These are phyloP conservation scores for Iris macrosiphon DNA, from an alignment of 106 monocot genomes.

Conservation along the genomic window DNA sequence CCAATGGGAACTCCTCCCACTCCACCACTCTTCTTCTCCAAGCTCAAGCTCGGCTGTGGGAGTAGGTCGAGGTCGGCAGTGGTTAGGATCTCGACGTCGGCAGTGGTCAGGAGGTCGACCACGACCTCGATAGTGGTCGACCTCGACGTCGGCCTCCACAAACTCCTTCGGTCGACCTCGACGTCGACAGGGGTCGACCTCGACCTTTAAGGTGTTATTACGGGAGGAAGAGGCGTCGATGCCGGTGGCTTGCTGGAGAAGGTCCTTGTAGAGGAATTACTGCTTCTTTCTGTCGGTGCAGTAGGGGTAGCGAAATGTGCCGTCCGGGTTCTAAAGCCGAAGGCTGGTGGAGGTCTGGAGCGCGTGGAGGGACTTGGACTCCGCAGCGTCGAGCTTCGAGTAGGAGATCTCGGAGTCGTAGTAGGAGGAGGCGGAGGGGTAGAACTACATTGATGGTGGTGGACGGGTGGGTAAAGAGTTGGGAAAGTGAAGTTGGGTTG, in stretches of 20 bases:
- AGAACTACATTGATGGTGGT: not conserved
- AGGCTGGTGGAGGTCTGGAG: conserved; percentile 19
- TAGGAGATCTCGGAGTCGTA: conserved; percentile 38
- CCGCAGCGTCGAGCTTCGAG: conserved; percentile 43
- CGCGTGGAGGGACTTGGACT: conserved; percentile 16
- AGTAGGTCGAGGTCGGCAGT: too few relatives aligned
- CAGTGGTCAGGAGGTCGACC: too few relatives aligned
- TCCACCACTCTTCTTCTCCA: too few relatives aligned
- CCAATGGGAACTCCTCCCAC: too few relatives aligned
- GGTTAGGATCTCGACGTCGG: too few relatives aligned
- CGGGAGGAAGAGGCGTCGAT: conserved; percentile 33
- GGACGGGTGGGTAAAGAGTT: too few relatives aligned
- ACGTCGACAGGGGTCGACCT: too few relatives aligned
- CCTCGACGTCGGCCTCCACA: too few relatives aligned
- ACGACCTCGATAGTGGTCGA: too few relatives aligned
- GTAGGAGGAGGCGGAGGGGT: conserved; percentile 5
- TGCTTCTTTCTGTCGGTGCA: conserved; percentile 66
- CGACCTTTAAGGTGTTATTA: conserved; percentile 8
- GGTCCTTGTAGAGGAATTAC: conserved; percentile 43
- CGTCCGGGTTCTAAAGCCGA: conserved; percentile 33
- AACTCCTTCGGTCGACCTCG: too few relatives aligned
- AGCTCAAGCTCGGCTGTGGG: too few relatives aligned
- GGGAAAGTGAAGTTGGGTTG: too few relatives aligned
- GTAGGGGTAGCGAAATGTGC: conserved; percentile 44
- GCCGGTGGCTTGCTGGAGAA: conserved; percentile 48